Evolutionary conservation across 2,329 filamentous ascomycete species (phyloP).

Genomic region (Huntiella moniliformis): DNA sequence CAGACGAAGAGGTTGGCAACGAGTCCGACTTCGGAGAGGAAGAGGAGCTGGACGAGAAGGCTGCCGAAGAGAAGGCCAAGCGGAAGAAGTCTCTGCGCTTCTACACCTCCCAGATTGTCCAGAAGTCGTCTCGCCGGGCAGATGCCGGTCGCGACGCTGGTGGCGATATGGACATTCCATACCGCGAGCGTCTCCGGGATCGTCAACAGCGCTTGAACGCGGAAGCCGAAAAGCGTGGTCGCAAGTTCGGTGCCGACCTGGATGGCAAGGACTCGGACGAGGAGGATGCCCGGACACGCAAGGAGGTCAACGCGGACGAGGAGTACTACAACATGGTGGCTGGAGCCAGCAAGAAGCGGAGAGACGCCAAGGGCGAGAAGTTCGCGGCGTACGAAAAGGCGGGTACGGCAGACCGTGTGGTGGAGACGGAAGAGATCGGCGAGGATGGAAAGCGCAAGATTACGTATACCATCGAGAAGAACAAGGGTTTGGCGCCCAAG

Average conservation of each 20-base stretch:
- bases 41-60: conserved; percentile 53
- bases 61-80: conserved; percentile 69
- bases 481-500: conserved; percentile 80
- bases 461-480: conserved; percentile 87
- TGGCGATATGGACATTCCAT: conserved; percentile 67
- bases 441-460: conserved; percentile 83
- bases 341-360: conserved; percentile 48
- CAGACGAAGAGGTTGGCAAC: conserved; percentile 31
- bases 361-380: conserved; percentile 47
- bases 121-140: conserved; percentile 76
- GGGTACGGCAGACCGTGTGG: conserved; percentile 41
- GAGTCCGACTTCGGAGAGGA: conserved; percentile 92
- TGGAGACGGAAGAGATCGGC: conserved; percentile 51
- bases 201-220: conserved; percentile 69
- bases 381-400: conserved; percentile 39
- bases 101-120: conserved; percentile 93
- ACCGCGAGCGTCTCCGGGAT: conserved; percentile 75
- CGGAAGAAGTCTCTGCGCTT: conserved; percentile 89
- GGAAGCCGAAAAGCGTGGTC: conserved; percentile 71
- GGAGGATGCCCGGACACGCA: conserved; percentile 5
- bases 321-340: conserved; percentile 87
- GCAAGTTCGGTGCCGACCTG: conserved; percentile 45
- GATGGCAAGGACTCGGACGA: conserved; percentile 35
- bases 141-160: conserved; percentile 54
- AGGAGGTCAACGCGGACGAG: conserved; percentile 48